Percentiles rank a stretch among this genome's conserved stretches.
These are phyloP conservation scores for Mycocalia duriaeana DNA, from an alignment of 1,284 basidiomycete species.

Conservation along the genomic window DNA sequence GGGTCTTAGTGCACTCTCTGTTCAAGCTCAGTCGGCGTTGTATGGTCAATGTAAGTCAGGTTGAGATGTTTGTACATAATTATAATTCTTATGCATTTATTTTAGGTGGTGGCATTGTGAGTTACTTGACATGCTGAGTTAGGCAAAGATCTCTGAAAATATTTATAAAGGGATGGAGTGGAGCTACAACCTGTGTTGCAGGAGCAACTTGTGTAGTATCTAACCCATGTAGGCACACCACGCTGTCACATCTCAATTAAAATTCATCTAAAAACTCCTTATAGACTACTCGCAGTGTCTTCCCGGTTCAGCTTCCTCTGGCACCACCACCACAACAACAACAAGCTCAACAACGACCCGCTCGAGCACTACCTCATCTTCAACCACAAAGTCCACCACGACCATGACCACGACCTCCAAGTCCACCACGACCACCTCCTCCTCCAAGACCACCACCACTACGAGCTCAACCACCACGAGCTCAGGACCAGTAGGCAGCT, in stretches of 20 bases:
- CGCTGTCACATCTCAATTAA: too few relatives aligned
- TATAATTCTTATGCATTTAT: too few relatives aligned
- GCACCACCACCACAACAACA: conserved; percentile 1
- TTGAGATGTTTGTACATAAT: neutral
- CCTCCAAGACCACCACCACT: conserved; percentile 5
- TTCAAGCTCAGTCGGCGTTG: conserved; percentile 17
- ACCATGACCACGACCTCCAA: conserved; percentile 2
- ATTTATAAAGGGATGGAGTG: conserved; percentile 29
- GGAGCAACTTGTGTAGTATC: conserved; percentile 31
- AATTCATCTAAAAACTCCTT: too few relatives aligned
- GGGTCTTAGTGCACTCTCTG: conserved; percentile 12
- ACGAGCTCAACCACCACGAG: conserved; percentile 7
- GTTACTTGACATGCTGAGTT: neutral
- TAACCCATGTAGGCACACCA: conserved; percentile 20
- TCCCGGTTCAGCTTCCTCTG: conserved; percentile 12
- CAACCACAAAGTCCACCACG: too few relatives aligned
- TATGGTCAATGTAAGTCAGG: conserved; percentile 17
- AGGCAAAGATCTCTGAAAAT: neutral
- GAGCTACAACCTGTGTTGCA: conserved; percentile 34
- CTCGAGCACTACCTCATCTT: too few relatives aligned
- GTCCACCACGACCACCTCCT: conserved; percentile 1
- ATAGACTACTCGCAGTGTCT: conserved; percentile 26
- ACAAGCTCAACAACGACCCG: conserved; percentile 1
- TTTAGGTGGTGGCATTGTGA: conserved; percentile 16
- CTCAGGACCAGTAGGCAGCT: conserved; percentile 12